Base-by-base conservation (phyloP, 2,329 filamentous ascomycete species). In the Ceratocystis diversiconidia region DNA sequence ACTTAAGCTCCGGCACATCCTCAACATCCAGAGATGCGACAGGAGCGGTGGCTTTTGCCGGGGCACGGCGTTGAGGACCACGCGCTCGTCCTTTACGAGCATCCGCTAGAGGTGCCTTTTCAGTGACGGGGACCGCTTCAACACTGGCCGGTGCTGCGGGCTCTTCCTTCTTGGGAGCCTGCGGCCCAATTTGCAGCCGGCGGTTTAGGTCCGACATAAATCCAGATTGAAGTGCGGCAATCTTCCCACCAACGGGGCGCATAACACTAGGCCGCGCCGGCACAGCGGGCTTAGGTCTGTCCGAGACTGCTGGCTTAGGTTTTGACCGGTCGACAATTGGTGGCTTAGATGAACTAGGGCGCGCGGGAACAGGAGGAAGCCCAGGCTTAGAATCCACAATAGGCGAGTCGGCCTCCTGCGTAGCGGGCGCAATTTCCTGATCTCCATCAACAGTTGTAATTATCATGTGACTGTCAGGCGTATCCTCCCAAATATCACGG, bases 201-300 rank as follows among this genome's bases (percentile, higher is more conserved):
- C 90, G 92, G 75, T 97, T 96, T 52, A 99, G 78, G 72, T 97
- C 92, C 57, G 86, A 91, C 81, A 99, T 85, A 75, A 99, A 97
- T 2, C 89, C 90, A 46, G 89, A 89, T 75, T 95, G 91, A 41
- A 99, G 78, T 28, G 90, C 88, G 17, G 92, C 90, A 73, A 99
- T 95, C 78, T 97, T 97, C 71, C 85, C 84, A 8, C 89, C 89
- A 55, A 82, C 81, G 1, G 91, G 89, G 59, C 90, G 85, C 41
- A 69, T 74, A 17, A 61, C 61, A n/a, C 41, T 61, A 50, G 66
- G 64, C 25, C 65, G 64, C 15, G 86, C 82, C 10, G 94, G 92
- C 1, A 97, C 82, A 0, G 85, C 82, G 3, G 94, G 92, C 73
- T 96, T 86, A 5, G 82, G 79, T 41, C 83, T 81, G 19, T 77